These are phyloP conservation scores for Cylindrotheca closterium DNA, from an alignment of 108 stramenopile genomes.

Conservation along the genomic window DNA sequence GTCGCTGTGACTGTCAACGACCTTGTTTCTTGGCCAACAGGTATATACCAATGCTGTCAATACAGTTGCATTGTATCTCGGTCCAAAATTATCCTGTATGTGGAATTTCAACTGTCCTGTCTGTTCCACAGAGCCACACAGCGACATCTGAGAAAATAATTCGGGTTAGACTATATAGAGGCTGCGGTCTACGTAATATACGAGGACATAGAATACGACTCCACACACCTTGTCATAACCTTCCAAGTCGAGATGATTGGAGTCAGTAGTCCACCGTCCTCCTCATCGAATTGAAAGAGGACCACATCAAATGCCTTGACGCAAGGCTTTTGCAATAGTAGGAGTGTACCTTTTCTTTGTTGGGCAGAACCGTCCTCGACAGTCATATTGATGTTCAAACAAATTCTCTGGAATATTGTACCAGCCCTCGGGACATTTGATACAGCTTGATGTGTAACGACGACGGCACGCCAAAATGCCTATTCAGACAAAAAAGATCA, in stretches of 20 bases:
- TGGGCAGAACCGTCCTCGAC: constrained; percentile 13
- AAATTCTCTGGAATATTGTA: constrained; percentile 3
- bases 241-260: not conserved
- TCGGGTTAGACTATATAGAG: no score
- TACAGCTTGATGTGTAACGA: constrained; percentile 1
- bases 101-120: not conserved
- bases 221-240: constrained; percentile 17
- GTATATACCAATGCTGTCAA: not conserved
- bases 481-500: no score
- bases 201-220: no score
- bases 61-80: not conserved
- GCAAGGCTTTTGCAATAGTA: constrained; percentile 25
- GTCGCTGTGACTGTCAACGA: not conserved
- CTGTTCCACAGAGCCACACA: constrained; percentile 28
- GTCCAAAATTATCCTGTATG: constrained; percentile 15
- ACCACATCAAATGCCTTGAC: constrained; percentile 29
- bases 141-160: no score
- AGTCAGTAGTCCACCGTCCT: not conserved
- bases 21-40: not conserved
- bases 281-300: constrained; percentile 11
- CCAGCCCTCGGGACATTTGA: constrained; percentile 28
- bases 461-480: not conserved
- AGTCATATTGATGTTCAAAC: constrained; percentile 14
- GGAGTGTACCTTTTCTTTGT: constrained; percentile 4
- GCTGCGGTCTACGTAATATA: no score